Percentiles rank a stretch among this genome's conserved stretches.
These are phyloP conservation scores for Striga hermonthica DNA, from an alignment of 305 asterid species.

Conservation along the genomic window DNA sequence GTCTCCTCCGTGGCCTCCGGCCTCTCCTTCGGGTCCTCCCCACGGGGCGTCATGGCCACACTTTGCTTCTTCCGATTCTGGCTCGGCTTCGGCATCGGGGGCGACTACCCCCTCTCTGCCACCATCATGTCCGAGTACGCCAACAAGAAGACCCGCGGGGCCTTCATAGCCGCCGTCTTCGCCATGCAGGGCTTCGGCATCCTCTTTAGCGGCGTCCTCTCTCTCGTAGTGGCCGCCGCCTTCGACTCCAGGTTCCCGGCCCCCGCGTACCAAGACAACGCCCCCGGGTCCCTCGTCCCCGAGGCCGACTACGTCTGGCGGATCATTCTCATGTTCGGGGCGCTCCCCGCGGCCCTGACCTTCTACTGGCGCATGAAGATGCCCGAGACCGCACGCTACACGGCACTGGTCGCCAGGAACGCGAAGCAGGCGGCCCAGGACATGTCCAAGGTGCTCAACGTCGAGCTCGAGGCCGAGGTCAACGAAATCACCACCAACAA, in stretches of 20 bases:
- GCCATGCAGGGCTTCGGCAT: conserved; percentile 52
- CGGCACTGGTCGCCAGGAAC: conserved; percentile 47
- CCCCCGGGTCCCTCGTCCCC: conserved; percentile 30
- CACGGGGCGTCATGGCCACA: conserved; percentile 35
- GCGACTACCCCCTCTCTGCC: conserved; percentile 49
- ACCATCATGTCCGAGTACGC: conserved; percentile 45
- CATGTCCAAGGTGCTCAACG: conserved; percentile 43
- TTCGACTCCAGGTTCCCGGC: conserved; percentile 31
- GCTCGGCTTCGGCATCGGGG: conserved; percentile 49
- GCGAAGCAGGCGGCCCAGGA: conserved; percentile 49
- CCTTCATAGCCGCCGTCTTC: conserved; percentile 45
- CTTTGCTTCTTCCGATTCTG: conserved; percentile 46
- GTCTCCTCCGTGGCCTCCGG: conserved; percentile 39
- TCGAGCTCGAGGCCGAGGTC: conserved; percentile 42
- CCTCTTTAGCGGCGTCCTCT: conserved; percentile 33
- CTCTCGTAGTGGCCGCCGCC: conserved; percentile 27
- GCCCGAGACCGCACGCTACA: conserved; percentile 61
- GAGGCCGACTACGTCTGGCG: conserved; percentile 43
- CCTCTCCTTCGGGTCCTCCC: conserved; percentile 35
- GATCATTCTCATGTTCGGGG: conserved; percentile 51
- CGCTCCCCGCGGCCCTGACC: conserved; percentile 45
- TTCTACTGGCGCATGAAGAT: conserved; percentile 62
- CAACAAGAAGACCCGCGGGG: conserved; percentile 27
- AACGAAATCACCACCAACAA: conserved; percentile 30
- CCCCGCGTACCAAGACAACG: conserved; percentile 21